Base-by-base conservation (phyloP, 2,329 filamentous ascomycete species). In the Colletotrichum phormii region DNA sequence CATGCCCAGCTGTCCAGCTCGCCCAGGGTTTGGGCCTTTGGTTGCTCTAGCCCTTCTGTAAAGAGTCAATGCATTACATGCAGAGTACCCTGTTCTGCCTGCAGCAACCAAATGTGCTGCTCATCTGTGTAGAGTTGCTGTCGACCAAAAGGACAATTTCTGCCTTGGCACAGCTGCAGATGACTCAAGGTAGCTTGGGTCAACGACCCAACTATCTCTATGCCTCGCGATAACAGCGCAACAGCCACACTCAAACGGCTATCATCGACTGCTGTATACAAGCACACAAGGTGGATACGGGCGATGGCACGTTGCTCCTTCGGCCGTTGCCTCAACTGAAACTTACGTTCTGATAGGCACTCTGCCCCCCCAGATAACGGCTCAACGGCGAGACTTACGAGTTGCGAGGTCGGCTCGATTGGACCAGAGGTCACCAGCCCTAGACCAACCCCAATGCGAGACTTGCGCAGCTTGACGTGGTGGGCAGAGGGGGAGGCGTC, bases 381-480 rank as follows among this genome's bases (percentile, higher is more conserved):
- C 42, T 9, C 15, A 31, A 31, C 42, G 42, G 18, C 42, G 3
- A 9, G 42, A 49, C 42, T 49, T 49, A n/a, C 18, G 42, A 49
- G 59, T 46, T 55, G 59, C 26, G 63, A 61, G 5, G 49, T 46
- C 26, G 18, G 46, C 49, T 62, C 61, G 71, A 71, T 73, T 73
- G 73, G 73, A 66, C 13, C 49, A 63, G 31, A 57, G 57, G 15
- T 46, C 29, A 29, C 70, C 54, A 53, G 15, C 22, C 18, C 12
- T 59, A 46, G 53, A 18, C 12, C 54, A 24, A 26, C 12, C 12
- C 33, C 42, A 60, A 53, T 55, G 57, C 64, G 29, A 60, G 62
- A 62, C 67, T 71, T 57, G 67, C 53, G 72, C 64, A 54, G 51
- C 35, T 71, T 68, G 72, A 68, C 68, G 59, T 72, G 68, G 63